These are phyloP conservation scores for Vanrija sp. DNA, from an alignment of 1,284 basidiomycete genomes.

Conservation along the genomic window DNA sequence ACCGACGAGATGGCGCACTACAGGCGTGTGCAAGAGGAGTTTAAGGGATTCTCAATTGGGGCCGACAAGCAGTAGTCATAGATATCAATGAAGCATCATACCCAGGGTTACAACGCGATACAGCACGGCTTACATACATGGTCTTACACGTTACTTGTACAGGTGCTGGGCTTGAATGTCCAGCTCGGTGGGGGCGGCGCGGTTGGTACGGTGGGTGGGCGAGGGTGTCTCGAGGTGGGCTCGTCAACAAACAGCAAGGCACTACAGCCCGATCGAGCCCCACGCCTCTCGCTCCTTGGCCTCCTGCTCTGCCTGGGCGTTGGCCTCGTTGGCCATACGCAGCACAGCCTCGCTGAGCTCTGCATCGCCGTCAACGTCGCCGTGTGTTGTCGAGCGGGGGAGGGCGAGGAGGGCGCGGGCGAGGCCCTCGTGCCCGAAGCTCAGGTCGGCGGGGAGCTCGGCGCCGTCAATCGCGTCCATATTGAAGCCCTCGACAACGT, in stretches of 20 bases:
- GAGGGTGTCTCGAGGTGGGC: too few relatives aligned
- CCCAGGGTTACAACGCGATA: not conserved
- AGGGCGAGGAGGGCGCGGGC: constrained; percentile 20
- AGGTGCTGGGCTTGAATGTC: too few relatives aligned
- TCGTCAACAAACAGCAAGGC: too few relatives aligned
- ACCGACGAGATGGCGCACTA: constrained; percentile 88
- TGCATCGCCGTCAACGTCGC: constrained; percentile 4
- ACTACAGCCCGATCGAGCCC: constrained; percentile 1
- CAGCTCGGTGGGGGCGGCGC: too few relatives aligned
- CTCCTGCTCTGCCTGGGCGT: not conserved
- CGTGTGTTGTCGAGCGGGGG: constrained; percentile 2
- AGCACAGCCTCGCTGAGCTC: constrained; percentile 14
- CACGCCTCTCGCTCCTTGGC: constrained; percentile 11
- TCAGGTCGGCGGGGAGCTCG: constrained; percentile 2
- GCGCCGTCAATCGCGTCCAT: constrained; percentile 6
- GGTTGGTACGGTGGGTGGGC: too few relatives aligned
- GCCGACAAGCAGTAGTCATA: too few relatives aligned
- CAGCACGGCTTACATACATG: not conserved
- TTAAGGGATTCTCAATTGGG: constrained; percentile 48
- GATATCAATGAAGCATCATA: not conserved
- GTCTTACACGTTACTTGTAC: too few relatives aligned
- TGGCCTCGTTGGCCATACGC: constrained; percentile 12
- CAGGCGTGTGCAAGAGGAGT: constrained; percentile 65
- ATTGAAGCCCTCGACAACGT: constrained; percentile 6
- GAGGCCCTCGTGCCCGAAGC: constrained; percentile 15